These are phyloP conservation scores for Cladophialophora carrionii DNA, from an alignment of 2,329 filamentous ascomycete genomes.

Conservation along the genomic window DNA sequence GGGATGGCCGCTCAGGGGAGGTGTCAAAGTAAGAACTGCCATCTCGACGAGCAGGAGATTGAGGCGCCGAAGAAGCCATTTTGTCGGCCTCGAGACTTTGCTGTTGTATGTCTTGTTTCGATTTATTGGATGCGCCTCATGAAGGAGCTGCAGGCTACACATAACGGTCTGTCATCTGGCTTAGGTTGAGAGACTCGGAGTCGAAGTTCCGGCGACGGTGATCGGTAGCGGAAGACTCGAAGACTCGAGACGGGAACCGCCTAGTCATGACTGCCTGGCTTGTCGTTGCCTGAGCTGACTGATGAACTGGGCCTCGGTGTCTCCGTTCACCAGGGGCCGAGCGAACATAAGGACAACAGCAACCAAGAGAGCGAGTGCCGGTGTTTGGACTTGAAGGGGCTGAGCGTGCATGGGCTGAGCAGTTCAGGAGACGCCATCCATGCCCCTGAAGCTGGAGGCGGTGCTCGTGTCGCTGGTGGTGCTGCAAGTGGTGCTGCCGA, in stretches of 20 bases:
- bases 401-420: conserved; percentile 15
- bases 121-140: neutral
- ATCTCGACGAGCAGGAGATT: conserved; percentile 25
- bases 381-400: neutral
- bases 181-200: conserved; percentile 12
- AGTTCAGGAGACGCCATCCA: neutral
- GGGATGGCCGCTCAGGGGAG: conserved; percentile 25
- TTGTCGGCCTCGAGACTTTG: neutral
- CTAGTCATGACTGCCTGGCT: conserved; percentile 15
- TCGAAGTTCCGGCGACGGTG: neutral
- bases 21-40: conserved; percentile 22
- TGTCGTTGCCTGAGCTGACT: neutral
- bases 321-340: neutral
- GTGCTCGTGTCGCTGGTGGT: neutral
- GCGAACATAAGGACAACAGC: neutral
- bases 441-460: conserved; percentile 14
- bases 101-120: neutral
- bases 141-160: neutral
- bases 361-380: neutral
- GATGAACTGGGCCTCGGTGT: neutral
- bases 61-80: conserved; percentile 32
- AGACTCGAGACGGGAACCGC: conserved; percentile 6
- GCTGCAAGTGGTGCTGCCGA: neutral
- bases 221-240: conserved; percentile 7
- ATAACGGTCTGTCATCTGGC: conserved; percentile 5